phyloP scores from a whole-genome alignment of 495 filamentous ascomycete genomes.

The Collariella sp. region DNA sequence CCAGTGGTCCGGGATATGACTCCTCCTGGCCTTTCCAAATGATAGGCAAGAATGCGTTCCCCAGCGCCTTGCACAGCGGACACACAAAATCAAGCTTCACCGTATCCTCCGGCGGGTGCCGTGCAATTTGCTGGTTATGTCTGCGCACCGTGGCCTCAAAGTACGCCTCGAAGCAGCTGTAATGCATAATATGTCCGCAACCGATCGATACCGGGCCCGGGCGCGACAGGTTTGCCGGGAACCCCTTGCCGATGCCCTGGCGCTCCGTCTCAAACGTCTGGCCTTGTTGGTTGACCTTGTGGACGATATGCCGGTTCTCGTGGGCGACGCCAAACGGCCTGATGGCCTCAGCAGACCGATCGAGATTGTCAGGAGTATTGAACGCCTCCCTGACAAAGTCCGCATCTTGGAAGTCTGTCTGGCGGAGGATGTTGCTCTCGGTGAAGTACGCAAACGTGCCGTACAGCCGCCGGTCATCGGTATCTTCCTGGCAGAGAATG shows the following conservation, averaged over 20 bases:
- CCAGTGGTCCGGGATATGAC: slow-evolving; percentile 59
- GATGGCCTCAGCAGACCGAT: slow-evolving; percentile 69
- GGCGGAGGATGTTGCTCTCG: slow-evolving; percentile 77
- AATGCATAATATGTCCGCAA: slow-evolving; percentile 99
- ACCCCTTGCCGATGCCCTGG: slow-evolving; percentile 82
- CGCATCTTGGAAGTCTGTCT: slow-evolving; percentile 70
- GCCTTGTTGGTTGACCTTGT: slow-evolving; percentile 64
- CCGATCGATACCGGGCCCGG: slow-evolving; percentile 81
- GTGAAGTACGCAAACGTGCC: slow-evolving; percentile 86
- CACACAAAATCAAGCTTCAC: slow-evolving; percentile 83
- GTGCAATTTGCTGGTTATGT: slow-evolving; percentile 83
- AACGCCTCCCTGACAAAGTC: slow-evolving; percentile 80
- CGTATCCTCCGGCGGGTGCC: slow-evolving; percentile 78
- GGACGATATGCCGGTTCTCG: slow-evolving; percentile 69
- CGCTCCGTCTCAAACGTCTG: slow-evolving; percentile 61
- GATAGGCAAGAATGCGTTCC: slow-evolving; percentile 91
- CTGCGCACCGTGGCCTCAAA: slow-evolving; percentile 69
- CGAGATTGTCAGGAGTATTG: slow-evolving; percentile 67
- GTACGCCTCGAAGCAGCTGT: slow-evolving; percentile 87
- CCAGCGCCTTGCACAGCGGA: slow-evolving; percentile 94
- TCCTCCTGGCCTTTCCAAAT: slow-evolving; percentile 92
- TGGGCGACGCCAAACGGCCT: slow-evolving; percentile 85
- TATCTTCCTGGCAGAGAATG: slow-evolving; percentile 93
- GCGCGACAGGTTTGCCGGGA: slow-evolving; percentile 55
- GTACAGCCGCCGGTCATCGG: slow-evolving; percentile 78